Evolutionary conservation across 805 yeast species (phyloP).

Genomic region (Kazachstania africana): DNA sequence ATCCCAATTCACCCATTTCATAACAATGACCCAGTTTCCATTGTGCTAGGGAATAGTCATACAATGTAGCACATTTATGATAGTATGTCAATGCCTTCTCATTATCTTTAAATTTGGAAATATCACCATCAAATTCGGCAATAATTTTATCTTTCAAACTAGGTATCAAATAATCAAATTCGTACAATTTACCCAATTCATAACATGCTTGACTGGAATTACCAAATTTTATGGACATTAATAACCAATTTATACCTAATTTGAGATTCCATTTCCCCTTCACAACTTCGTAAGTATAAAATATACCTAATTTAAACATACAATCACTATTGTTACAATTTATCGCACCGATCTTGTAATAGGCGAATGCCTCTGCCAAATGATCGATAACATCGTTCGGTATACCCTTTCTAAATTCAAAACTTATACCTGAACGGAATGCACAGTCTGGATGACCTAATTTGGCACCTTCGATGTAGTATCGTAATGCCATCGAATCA

Average conservation of each 20-base stretch:
- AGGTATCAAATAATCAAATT: slow-evolving; percentile 29
- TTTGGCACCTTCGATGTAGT: slow-evolving; percentile 47
- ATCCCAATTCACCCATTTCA: slow-evolving; percentile 53
- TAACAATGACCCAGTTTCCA: slow-evolving; percentile 60
- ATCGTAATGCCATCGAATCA: slow-evolving; percentile 48
- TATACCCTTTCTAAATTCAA: slow-evolving; percentile 42
- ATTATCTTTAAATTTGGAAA: slow-evolving; percentile 22
- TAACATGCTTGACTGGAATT: slow-evolving; percentile 43
- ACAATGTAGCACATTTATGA: slow-evolving; percentile 43
- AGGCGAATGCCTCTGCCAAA: slow-evolving; percentile 36
- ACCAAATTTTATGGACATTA: slow-evolving; percentile 30
- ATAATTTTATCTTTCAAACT: slow-evolving; percentile 8
- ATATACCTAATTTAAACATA: slow-evolving; percentile 66
- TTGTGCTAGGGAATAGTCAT: slow-evolving; percentile 56
- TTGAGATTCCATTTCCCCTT: slow-evolving; percentile 20
- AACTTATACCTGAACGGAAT: slow-evolving; percentile 60
- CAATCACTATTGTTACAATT: slow-evolving; percentile 46
- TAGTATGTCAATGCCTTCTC: slow-evolving; percentile 40
- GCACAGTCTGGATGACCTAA: slow-evolving; percentile 48
- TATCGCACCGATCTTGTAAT: slow-evolving; percentile 51
- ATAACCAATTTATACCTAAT: slow-evolving; percentile 38
- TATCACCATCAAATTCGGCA: not conserved
- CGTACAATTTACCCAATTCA: slow-evolving; percentile 47
- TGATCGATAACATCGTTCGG: slow-evolving; percentile 32
- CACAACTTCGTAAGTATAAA: slow-evolving; percentile 32